Conservation (phyloP, 2,329 filamentous ascomycete genomes). For the Zopfia rhizophila region DNA sequence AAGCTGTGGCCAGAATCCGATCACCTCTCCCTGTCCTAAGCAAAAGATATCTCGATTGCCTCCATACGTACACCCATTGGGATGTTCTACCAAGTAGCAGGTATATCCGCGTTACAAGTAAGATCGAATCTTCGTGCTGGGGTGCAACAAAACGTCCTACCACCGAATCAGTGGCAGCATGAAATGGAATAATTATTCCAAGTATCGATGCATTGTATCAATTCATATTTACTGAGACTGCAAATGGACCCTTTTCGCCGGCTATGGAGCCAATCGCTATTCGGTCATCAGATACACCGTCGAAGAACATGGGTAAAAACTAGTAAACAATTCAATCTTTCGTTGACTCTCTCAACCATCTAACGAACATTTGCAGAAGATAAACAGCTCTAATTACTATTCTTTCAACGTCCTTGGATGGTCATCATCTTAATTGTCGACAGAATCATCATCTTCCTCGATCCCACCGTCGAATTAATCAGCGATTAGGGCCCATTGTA, state of each 20-base stretch:
- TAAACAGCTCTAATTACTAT: constrained; percentile 15
- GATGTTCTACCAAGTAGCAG: no score
- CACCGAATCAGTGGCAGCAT: constrained; percentile 30
- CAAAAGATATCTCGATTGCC: no score
- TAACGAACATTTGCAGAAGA: no score
- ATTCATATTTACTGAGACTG: constrained; percentile 4
- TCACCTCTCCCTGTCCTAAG: no score
- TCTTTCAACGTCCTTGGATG: constrained; percentile 27
- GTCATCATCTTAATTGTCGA: constrained; percentile 16
- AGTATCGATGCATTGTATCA: constrained; percentile 21
- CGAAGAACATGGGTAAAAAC: constrained; percentile 24
- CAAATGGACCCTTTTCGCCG: constrained; percentile 6
- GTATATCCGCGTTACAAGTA: no score
- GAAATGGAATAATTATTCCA: constrained; percentile 23
- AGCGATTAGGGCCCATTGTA: not conserved
- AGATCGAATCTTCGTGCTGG: no score
- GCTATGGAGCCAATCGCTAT: constrained; percentile 6
- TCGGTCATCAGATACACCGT: constrained; percentile 11
- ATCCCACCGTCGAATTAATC: not conserved
- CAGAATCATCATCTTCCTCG: not conserved
- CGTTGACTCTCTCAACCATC: not conserved
- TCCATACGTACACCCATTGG: no score
- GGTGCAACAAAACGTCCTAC: constrained; percentile 18
- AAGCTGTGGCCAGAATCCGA: no score
- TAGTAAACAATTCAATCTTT: constrained; percentile 11